These are phyloP conservation scores for Sporothrix dimorphospora DNA, from an alignment of 2,329 filamentous ascomycete species.

Conservation along the genomic window DNA sequence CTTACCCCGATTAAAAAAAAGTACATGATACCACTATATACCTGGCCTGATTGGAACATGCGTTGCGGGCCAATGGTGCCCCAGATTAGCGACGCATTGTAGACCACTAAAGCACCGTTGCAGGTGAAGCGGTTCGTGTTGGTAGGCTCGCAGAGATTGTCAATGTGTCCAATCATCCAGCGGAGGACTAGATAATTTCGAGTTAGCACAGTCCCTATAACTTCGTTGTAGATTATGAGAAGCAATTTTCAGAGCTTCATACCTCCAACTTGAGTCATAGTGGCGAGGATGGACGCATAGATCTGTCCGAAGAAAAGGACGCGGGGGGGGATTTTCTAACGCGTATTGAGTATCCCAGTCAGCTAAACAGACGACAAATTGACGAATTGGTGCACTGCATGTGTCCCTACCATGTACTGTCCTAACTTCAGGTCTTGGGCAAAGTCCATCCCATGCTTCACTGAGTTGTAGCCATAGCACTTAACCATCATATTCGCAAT, in stretches of 20 bases:
- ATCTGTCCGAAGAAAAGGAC: conserved; percentile 64
- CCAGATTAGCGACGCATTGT: conserved; percentile 60
- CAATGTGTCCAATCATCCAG: conserved; percentile 55
- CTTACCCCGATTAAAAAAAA: conserved; percentile 55
- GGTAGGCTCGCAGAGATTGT: conserved; percentile 52
- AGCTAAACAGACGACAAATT: background rate
- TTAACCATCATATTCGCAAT: conserved; percentile 55
- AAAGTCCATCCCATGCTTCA: conserved; percentile 56
- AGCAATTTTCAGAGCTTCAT: conserved; percentile 40
- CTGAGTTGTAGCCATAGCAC: conserved; percentile 43
- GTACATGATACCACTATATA: conserved; percentile 53
- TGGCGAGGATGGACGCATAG: conserved; percentile 58
- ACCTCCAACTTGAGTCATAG: conserved; percentile 40
- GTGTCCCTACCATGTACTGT: conserved; percentile 27
- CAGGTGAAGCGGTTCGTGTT: conserved; percentile 56
- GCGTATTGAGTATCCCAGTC: conserved; percentile 32
- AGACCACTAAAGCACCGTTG: conserved; percentile 58
- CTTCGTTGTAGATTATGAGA: conserved; percentile 48
- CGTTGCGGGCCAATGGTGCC: conserved; percentile 56
- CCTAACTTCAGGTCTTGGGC: conserved; percentile 40
- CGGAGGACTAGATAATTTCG: conserved; percentile 43
- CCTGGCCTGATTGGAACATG: conserved; percentile 53
- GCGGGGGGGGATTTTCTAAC: conserved; percentile 56
- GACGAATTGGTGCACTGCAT: background rate
- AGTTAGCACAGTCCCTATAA: conserved; percentile 41